Base-by-base conservation (phyloP, 108 stramenopile species). In the Nannochloropsis granulata region DNA sequence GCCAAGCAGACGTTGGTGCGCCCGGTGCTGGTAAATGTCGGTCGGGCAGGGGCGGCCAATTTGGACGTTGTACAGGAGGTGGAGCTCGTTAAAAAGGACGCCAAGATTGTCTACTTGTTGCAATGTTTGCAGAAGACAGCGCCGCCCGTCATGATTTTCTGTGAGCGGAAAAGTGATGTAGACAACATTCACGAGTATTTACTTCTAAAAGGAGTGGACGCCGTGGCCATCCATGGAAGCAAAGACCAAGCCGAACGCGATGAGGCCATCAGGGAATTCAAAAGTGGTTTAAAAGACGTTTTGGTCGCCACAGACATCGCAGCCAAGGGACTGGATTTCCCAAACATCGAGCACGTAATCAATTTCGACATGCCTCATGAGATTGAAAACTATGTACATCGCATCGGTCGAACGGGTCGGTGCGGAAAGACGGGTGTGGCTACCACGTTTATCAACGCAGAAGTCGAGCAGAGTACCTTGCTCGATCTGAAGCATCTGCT, bases 341-440 rank as follows among this genome's bases (percentile, higher is more conserved):
- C 96, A 2, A 94, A 97, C 86, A 97, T 98, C 86, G 94, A 97
- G 90, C 97, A 98, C 86, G 99, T 99, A 5, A 97, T 99, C 84
- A 99, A 99, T 84, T 98, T 97, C 86, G 98, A 99, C 92, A 99
- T 99, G 99, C 99, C 99, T n/a, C 88, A 88, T 78, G 98, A 98
- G 89, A 98, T 99, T 84, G 99, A 99, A 92, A 98, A 98, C 85
- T 93, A 93, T 86, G 93, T 93, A 25, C 93, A 93, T 86, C 90
- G 93, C 42, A 99, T 99, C 83, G 99, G 98, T n/a, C 96, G 99
- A 24, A 99, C 99, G 13, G 99, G 99, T 5, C 97, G 99, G 14
- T 94, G 96, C 85, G 99, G 99, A 5, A 97, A 97, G 86, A 98
- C 98, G 3, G 99, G 98, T 26, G 99, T 99, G 0, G 99, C 98